Percentiles rank a stretch among this genome's conserved stretches.
phyloP scores from a whole-genome alignment of 2,329 filamentous ascomycete genomes.

The Capronia americana region DNA sequence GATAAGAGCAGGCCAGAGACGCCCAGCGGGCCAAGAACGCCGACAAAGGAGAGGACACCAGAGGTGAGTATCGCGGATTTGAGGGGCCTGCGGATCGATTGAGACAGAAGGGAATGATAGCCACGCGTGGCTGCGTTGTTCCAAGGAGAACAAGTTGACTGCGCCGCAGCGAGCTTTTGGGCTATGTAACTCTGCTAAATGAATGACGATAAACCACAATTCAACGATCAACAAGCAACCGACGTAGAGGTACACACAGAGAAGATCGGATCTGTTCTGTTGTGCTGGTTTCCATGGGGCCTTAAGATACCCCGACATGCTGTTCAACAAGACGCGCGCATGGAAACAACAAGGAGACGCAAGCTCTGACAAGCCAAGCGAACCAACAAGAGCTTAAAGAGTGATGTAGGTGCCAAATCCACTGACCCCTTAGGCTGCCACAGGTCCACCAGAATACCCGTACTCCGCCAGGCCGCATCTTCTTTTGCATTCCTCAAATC shows the following conservation, averaged over 20 bases:
- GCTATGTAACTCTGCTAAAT: background rate
- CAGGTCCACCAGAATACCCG: background rate
- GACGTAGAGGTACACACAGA: background rate
- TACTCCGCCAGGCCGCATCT: slow-evolving; percentile 23
- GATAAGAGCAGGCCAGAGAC: slow-evolving; percentile 37
- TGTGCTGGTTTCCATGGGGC: slow-evolving; percentile 7
- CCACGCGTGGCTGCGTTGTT: background rate
- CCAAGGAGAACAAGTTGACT: background rate
- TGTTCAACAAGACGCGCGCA: background rate
- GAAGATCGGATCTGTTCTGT: background rate
- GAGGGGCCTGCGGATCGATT: slow-evolving; percentile 15
- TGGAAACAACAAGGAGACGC: background rate
- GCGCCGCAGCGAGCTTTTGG: background rate
- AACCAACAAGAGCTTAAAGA: background rate
- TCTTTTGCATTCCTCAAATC: slow-evolving; percentile 47
- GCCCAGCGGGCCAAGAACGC: slow-evolving; percentile 31
- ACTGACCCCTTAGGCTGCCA: background rate
- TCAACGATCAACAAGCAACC: background rate
- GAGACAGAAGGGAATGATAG: background rate
- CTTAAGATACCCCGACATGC: slow-evolving; percentile 28
- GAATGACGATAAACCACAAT: background rate
- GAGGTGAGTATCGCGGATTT: slow-evolving; percentile 36
- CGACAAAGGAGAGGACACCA: slow-evolving; percentile 31
- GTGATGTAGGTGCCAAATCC: background rate
- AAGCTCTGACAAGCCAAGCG: background rate